Conservation (phyloP, 257 asterid genomes). For the Gentiana dahurica region DNA sequence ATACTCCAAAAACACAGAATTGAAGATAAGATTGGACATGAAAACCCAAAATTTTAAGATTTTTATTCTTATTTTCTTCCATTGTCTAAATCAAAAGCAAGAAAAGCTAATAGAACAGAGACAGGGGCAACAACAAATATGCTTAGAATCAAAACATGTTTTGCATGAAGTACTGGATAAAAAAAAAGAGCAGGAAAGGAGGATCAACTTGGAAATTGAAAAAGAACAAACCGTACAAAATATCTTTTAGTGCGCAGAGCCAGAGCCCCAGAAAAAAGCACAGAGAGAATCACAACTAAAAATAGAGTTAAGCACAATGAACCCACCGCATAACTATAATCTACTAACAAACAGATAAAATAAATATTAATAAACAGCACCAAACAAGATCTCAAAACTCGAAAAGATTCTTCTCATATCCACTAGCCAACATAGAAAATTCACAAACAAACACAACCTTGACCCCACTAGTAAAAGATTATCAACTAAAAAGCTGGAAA, state of each 20-base stretch:
- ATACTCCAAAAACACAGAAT: constrained; percentile 10
- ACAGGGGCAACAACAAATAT: constrained; percentile 8
- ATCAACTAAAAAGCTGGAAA: constrained; percentile 2
- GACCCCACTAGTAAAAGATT: constrained; percentile 1
- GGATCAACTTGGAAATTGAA: constrained; percentile 43
- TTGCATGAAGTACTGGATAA: constrained; percentile 17
- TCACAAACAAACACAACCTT: not conserved
- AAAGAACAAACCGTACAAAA: constrained; percentile 26
- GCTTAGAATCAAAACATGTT: constrained; percentile 6
- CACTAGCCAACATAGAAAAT: not conserved
- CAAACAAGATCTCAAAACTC: constrained; percentile 3
- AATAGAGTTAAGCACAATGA: constrained; percentile 4
- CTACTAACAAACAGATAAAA: constrained; percentile 3
- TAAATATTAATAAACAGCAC: not conserved
- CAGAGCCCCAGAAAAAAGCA: not conserved
- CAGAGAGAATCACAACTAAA: constrained; percentile 4
- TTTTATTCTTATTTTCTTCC: not conserved
- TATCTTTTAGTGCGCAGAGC: constrained; percentile 9
- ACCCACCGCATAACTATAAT: constrained; percentile 1
- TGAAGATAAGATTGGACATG: not conserved
- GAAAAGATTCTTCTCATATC: constrained; percentile 2
- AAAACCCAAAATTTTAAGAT: too few species aligned
- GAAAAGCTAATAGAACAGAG: constrained; percentile 1
- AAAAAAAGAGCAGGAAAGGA: constrained; percentile 10
- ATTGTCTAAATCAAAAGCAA: not conserved